Percentiles rank a stretch among this genome's conserved stretches.
Evolutionary conservation across 2,329 filamentous ascomycete genomes (phyloP).

Genomic region (Biscogniauxia mediterranea): DNA sequence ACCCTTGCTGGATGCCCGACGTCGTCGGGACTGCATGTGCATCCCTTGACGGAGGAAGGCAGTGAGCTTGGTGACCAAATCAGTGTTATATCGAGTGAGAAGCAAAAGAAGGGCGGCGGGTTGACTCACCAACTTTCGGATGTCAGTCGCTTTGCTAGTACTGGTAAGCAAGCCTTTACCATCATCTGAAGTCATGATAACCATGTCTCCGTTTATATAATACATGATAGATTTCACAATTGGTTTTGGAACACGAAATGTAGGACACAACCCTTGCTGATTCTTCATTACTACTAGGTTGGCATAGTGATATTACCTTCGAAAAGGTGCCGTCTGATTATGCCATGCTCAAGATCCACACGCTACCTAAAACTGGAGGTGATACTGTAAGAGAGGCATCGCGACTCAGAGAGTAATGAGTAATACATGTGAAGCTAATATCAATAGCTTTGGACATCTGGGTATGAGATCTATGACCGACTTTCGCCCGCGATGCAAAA

Average conservation of each 20-base stretch:
- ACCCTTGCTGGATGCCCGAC: conserved; percentile 44
- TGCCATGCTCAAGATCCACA: conserved; percentile 50
- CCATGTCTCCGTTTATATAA: too few relatives aligned
- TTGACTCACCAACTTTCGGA: conserved; percentile 51
- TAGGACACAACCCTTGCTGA: too few relatives aligned
- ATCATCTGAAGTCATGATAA: too few relatives aligned
- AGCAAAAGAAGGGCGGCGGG: conserved; percentile 53
- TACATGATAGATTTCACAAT: too few relatives aligned
- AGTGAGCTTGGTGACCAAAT: conserved; percentile 55
- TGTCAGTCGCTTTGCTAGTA: conserved; percentile 46
- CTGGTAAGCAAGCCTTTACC: background rate
- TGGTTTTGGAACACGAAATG: too few relatives aligned
- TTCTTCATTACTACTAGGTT: conserved; percentile 29
- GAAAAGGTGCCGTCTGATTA: conserved; percentile 54
- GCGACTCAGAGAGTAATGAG: background rate
- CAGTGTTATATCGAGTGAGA: conserved; percentile 54
- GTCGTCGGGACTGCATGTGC: conserved; percentile 51
- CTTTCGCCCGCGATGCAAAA: conserved; percentile 47
- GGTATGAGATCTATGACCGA: conserved; percentile 54
- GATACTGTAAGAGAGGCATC: conserved; percentile 34
- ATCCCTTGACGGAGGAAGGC: conserved; percentile 52
- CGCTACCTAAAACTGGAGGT: conserved; percentile 44
- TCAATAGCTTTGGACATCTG: conserved; percentile 44
- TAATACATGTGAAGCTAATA: too few relatives aligned
- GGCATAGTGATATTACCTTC: conserved; percentile 55